These are phyloP conservation scores for Scheffersomyces ergatensis DNA, from an alignment of 805 yeast genomes.

Conservation along the genomic window DNA sequence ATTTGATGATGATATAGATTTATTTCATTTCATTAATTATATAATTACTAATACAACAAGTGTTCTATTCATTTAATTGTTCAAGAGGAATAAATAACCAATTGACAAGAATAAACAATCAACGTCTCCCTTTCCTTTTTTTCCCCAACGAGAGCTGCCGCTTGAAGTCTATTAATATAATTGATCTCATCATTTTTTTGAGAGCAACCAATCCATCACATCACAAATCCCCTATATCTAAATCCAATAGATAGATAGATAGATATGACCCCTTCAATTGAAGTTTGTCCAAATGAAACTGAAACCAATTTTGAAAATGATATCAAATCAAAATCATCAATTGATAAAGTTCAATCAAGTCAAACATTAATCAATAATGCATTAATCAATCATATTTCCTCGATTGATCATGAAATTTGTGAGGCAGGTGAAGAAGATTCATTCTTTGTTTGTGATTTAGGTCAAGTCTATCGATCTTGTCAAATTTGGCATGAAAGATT, in stretches of 20 bases:
- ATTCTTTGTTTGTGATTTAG: conserved; percentile 84
- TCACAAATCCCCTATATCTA: not conserved
- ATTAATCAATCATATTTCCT: conserved; percentile 34
- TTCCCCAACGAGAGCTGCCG: conserved; percentile 42
- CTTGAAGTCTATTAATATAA: conserved; percentile 27
- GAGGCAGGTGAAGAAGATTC: conserved; percentile 80
- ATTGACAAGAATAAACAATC: not conserved
- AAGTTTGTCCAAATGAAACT: not conserved
- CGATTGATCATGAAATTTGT: conserved; percentile 56
- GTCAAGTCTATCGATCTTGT: conserved; percentile 61
- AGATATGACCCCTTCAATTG: not conserved
- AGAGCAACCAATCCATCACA: no score
- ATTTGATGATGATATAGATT: no score
- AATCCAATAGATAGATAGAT: not conserved
- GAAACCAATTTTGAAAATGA: not conserved
- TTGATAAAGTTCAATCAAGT: not conserved
- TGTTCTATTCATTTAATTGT: no score
- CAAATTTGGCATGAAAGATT: conserved; percentile 61
- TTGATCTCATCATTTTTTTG: conserved; percentile 34
- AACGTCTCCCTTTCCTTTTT: not conserved
- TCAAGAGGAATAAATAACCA: no score
- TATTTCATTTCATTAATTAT: no score
- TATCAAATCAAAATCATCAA: not conserved
- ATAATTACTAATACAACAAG: no score
- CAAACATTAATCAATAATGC: conserved; percentile 33